These are phyloP conservation scores for Eimeria praecox DNA, from an alignment of 169 alveolate genomes.

Conservation along the genomic window DNA sequence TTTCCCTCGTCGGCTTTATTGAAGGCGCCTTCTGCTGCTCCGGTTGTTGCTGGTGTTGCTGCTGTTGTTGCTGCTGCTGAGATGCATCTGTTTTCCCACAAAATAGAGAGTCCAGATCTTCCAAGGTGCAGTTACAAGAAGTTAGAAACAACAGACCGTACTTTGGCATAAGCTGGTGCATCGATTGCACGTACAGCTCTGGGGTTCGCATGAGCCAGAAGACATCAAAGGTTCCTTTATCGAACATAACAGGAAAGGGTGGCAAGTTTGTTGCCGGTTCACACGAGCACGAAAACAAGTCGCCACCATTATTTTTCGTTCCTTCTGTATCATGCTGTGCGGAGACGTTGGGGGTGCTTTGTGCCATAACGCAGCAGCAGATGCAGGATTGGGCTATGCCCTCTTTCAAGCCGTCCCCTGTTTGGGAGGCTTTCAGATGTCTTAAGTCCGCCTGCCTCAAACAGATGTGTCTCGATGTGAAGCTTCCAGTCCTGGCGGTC, in stretches of 20 bases:
- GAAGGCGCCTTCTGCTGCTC: neutral
- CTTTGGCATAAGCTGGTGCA: conserved; percentile 58
- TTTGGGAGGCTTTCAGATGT: neutral
- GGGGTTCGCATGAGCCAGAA: conserved; percentile 71
- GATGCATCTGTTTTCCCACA: neutral
- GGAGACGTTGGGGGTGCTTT: neutral
- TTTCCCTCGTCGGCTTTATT: neutral
- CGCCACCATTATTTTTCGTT: neutral
- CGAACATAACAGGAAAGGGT: conserved; percentile 72
- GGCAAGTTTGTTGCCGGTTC: conserved; percentile 40
- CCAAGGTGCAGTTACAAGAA: conserved; percentile 81
- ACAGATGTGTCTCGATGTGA: neutral
- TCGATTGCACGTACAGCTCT: conserved; percentile 72
- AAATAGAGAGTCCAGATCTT: conserved; percentile 68
- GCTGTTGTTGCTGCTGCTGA: neutral
- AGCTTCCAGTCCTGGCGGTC: neutral
- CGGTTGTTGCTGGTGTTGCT: neutral
- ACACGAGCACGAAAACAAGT: neutral
- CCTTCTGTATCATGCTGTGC: neutral
- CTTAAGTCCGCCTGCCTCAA: conserved; percentile 62
- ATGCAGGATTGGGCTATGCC: neutral
- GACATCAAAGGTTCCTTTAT: conserved; percentile 81
- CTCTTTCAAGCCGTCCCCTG: neutral
- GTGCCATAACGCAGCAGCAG: conserved; percentile 56
- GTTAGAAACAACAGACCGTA: conserved; percentile 69